These are phyloP conservation scores for Aspergillus udagawae DNA, from an alignment of 2,329 filamentous ascomycete genomes.

Conservation along the genomic window DNA sequence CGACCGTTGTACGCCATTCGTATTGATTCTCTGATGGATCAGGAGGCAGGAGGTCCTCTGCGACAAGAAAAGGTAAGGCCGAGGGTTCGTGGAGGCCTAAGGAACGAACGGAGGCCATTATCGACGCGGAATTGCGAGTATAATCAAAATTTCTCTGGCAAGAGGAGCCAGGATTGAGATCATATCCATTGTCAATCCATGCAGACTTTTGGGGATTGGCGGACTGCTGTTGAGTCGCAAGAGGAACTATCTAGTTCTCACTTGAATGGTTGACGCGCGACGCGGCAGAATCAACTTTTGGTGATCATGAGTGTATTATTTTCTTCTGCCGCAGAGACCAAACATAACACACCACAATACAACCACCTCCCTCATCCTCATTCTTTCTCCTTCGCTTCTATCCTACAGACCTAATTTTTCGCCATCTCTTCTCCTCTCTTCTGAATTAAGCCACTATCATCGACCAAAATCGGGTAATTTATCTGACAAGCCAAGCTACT, in stretches of 20 bases:
- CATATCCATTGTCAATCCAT: constrained; percentile 26
- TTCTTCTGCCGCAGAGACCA: background rate
- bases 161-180: constrained; percentile 16
- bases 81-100: constrained; percentile 86
- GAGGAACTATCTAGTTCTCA: background rate
- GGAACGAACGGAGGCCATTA: constrained; percentile 87
- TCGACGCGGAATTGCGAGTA: constrained; percentile 22
- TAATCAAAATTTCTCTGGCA: constrained; percentile 20
- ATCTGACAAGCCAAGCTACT: background rate
- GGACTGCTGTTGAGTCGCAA: background rate
- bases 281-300: background rate
- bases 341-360: background rate
- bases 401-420: background rate
- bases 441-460: constrained; percentile 6
- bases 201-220: background rate
- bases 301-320: background rate
- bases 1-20: constrained; percentile 64
- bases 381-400: background rate
- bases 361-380: background rate
- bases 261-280: background rate
- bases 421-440: background rate
- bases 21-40: constrained; percentile 64
- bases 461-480: background rate
- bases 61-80: constrained; percentile 75
- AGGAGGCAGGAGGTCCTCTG: constrained; percentile 69